Percentiles rank a stretch among this genome's conserved stretches.
phyloP scores from a whole-genome alignment of 164 flowering plant genomes.

The Vitis labrusca region DNA sequence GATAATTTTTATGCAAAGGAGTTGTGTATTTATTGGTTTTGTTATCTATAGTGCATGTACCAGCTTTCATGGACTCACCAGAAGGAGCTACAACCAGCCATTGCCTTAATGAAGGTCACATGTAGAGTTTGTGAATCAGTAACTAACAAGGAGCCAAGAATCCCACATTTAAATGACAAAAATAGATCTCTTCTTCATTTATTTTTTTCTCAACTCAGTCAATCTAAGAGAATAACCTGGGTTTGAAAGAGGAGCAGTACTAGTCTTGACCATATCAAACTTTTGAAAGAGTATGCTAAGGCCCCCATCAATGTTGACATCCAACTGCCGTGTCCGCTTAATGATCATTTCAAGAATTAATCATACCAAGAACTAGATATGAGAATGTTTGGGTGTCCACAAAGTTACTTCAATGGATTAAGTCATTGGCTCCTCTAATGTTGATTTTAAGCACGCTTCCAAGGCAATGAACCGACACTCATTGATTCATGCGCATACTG shows the following conservation, averaged over 20 bases:
- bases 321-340: too few relatives aligned
- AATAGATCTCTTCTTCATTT: too few relatives aligned
- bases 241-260: too few relatives aligned
- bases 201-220: too few relatives aligned
- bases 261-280: too few relatives aligned
- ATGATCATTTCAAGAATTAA: too few relatives aligned
- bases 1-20: neutral
- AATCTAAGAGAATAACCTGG: too few relatives aligned
- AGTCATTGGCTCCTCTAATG: neutral
- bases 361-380: neutral
- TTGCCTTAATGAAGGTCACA: neutral
- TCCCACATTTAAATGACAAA: too few relatives aligned
- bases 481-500: neutral
- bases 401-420: neutral
- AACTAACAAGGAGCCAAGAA: too few relatives aligned
- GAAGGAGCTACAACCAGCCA: neutral
- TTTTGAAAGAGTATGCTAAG: too few relatives aligned
- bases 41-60: too few relatives aligned
- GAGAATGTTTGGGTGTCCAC: neutral
- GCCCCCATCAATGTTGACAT: too few relatives aligned
- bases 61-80: neutral
- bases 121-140: neutral
- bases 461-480: neutral
- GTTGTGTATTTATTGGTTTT: neutral
- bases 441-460: neutral